Percentiles rank a stretch among this genome's conserved stretches.
phyloP scores from a whole-genome alignment of 2,329 filamentous ascomycete genomes.

The Stachybotrys chlorohalonatus region DNA sequence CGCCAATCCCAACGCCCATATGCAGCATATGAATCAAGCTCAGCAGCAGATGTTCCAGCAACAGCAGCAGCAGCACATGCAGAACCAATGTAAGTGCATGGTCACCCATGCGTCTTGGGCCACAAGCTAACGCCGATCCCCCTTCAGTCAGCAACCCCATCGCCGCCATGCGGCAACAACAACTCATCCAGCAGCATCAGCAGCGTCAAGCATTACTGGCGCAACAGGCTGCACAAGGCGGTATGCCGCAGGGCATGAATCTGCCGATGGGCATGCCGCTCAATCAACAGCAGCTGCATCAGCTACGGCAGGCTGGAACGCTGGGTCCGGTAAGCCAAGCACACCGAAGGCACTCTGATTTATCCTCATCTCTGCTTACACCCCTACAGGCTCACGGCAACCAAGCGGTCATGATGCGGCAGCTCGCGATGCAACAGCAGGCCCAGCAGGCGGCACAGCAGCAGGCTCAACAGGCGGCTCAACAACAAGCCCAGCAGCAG shows the following conservation, averaged over 20 bases:
- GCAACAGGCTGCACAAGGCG: constrained; percentile 44
- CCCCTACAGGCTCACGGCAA: constrained; percentile 15
- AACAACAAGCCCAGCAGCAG: constrained; percentile 31
- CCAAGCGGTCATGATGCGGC: constrained; percentile 35
- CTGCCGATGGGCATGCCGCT: constrained; percentile 48
- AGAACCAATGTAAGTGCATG: constrained; percentile 19
- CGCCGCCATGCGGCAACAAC: constrained; percentile 42
- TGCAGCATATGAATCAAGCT: constrained; percentile 62
- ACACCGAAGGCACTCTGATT: not conserved
- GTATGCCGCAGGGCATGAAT: constrained; percentile 35
- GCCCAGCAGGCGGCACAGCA: constrained; percentile 30
- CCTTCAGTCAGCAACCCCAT: constrained; percentile 26
- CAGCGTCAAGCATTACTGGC: constrained; percentile 41
- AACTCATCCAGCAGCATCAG: constrained; percentile 48
- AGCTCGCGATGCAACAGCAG: constrained; percentile 38
- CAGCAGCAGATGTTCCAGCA: constrained; percentile 49
- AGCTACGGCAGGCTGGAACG: constrained; percentile 33
- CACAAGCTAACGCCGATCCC: not conserved
- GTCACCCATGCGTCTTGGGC: not conserved
- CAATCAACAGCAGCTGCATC: constrained; percentile 41
- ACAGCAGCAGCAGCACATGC: constrained; percentile 22
- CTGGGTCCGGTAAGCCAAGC: constrained; percentile 29
- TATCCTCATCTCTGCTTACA: not conserved
- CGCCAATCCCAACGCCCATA: constrained; percentile 54
- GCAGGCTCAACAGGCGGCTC: constrained; percentile 33